Evolutionary conservation across 1,284 basidiomycete species (phyloP).

Genomic region (Rhodotorula sp.): DNA sequence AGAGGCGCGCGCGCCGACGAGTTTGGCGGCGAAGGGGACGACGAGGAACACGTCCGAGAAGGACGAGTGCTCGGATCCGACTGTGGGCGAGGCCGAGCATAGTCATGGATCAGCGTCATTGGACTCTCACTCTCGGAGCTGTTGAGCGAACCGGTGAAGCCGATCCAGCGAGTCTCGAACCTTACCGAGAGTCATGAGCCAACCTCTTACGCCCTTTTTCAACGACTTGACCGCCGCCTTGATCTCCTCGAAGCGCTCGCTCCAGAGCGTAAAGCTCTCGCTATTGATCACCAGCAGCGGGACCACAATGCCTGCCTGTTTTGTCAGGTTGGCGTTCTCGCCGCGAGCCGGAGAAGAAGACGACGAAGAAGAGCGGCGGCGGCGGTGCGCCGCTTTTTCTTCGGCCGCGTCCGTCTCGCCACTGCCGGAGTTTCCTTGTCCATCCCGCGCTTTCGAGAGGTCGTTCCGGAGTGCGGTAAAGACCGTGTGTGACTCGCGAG

Average conservation of each 20-base stretch:
- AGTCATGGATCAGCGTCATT: neutral
- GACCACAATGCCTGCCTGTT: conserved; percentile 42
- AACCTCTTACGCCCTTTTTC: conserved; percentile 9
- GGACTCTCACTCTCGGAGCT: neutral
- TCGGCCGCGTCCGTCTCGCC: neutral
- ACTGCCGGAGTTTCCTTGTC: neutral
- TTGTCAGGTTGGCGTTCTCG: no score
- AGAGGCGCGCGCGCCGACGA: conserved; percentile 42
- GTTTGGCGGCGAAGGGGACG: conserved; percentile 38
- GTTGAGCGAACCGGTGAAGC: no score
- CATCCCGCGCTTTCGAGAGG: neutral
- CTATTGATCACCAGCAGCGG: conserved; percentile 53
- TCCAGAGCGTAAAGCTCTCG: conserved; percentile 50
- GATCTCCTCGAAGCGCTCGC: conserved; percentile 44
- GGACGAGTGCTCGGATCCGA: conserved; percentile 44
- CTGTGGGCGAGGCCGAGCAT: no score
- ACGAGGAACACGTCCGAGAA: conserved; percentile 46
- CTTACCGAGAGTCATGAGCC: conserved; percentile 34
- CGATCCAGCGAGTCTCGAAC: neutral
- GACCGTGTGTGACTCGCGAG: neutral
- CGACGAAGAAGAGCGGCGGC: no score
- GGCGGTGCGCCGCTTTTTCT: no score
- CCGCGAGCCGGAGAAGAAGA: no score
- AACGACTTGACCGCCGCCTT: conserved; percentile 45
- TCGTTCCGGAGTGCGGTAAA: neutral